Base-by-base conservation (phyloP, 2,329 filamentous ascomycete genomes). In the Thielaviopsis ethacetica region DNA sequence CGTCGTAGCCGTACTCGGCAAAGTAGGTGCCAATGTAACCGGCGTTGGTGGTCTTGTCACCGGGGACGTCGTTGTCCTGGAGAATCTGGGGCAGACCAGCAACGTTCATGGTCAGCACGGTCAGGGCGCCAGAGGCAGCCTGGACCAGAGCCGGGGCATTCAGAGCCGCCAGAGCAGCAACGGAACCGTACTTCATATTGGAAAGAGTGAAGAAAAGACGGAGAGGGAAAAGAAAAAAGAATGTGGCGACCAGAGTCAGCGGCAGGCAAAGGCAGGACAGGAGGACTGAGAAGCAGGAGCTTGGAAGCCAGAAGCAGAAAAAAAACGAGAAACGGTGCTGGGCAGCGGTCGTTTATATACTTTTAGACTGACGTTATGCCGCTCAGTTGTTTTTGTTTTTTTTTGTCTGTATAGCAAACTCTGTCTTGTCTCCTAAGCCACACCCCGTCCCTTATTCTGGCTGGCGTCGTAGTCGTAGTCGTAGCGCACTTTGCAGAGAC, bases 41-140 rank as follows among this genome's bases (percentile, higher is more conserved):
- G 1, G 81, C 73, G 67, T 85, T 85, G 6, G 72, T 73, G 0
- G 71, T 70, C 69, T 85, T 85, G 67, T 83, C 77, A 22, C 83
- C 82, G 1, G 79, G 75, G 1, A 84, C 76, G 4, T 76, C 80
- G 66, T 85, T 85, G 64, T 66, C 68, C 62, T 84, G 79, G 53
- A 85, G 66, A 59, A 80, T 68, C 1, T 69, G 67, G 1, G 82
- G 81, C 2, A 83, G 72, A 21, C 81, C 81, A 17, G 80, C 81
- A 38, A 83, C 78, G 63, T 84, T 84, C 70, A 79, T 78, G 22
- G 76, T 72, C 24, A 83, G 67, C 56, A 78, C 66, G 60, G 72
- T 75, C 67, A 83, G 76, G n/a, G 71, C 68, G 44, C 71, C 71
- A 19, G 60, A 62, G 38, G 51, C 59, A 22, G 59, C 59, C 12